phyloP scores from a whole-genome alignment of 441 rosid species.

The Populus hybrid region DNA sequence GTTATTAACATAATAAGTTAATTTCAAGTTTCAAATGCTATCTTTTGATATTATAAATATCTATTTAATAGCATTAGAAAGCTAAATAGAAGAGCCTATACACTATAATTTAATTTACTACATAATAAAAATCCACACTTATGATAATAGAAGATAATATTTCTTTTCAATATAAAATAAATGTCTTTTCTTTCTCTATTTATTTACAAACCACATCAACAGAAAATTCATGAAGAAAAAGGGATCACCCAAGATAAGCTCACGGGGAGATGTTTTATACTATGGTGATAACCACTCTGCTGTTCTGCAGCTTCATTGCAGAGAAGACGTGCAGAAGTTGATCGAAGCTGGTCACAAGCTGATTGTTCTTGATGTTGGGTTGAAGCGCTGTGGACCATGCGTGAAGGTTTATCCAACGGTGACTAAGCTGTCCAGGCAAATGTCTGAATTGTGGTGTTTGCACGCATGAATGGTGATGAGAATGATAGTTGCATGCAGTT shows the following conservation, averaged over 20 bases:
- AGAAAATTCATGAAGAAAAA: conserved; percentile 70
- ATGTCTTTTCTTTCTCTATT: too few relatives aligned
- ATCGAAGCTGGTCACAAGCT: conserved; percentile 65
- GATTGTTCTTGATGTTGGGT: conserved; percentile 82
- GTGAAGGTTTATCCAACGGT: conserved; percentile 94
- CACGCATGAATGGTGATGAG: conserved; percentile 91
- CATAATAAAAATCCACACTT: too few relatives aligned
- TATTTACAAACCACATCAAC: too few relatives aligned
- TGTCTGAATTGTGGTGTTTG: conserved; percentile 70
- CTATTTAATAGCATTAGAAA: too few relatives aligned
- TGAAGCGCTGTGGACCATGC: conserved; percentile 87
- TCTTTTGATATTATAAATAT: too few relatives aligned
- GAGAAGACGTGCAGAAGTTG: conserved; percentile 73
- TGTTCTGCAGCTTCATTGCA: conserved; percentile 65
- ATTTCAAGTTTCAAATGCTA: too few relatives aligned
- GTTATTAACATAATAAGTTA: too few relatives aligned
- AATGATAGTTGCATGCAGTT: conserved; percentile 86
- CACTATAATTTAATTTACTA: too few relatives aligned
- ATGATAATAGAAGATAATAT: too few relatives aligned
- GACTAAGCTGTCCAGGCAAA: conserved; percentile 65
- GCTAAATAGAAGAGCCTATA: too few relatives aligned
- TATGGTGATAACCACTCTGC: conserved; percentile 86
- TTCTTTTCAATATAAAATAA: too few relatives aligned
- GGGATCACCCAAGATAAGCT: conserved; percentile 75
- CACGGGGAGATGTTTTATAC: conserved; percentile 79